Evolutionary conservation across 2,329 filamentous ascomycete genomes (phyloP).

Genomic region (Xylaria sp.): DNA sequence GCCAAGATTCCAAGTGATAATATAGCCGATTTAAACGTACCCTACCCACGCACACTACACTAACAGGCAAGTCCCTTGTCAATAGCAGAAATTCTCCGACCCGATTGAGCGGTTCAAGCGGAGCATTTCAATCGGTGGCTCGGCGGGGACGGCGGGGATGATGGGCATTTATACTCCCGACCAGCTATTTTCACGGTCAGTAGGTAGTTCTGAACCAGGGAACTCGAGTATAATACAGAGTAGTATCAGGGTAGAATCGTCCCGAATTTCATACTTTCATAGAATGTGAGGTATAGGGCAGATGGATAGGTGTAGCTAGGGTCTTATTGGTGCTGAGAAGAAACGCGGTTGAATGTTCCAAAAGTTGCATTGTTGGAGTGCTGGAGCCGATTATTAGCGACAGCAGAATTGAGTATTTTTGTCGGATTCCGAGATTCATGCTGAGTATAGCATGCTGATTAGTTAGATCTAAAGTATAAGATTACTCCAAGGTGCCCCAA

Average conservation of each 20-base stretch:
- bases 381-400: too few species aligned
- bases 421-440: too few species aligned
- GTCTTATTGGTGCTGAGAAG: background rate
- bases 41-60: background rate
- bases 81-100: constrained; percentile 8
- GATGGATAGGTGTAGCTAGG: background rate
- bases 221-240: background rate
- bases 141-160: background rate
- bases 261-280: background rate
- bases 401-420: too few species aligned
- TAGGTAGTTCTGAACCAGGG: background rate
- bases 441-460: too few species aligned
- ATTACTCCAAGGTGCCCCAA: too few species aligned
- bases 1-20: too few species aligned
- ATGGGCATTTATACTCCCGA: background rate
- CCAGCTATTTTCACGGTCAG: background rate
- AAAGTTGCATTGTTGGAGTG: too few species aligned
- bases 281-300: too few species aligned
- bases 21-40: background rate
- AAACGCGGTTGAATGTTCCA: too few species aligned
- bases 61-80: constrained; percentile 3
- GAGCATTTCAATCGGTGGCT: constrained; percentile 7
- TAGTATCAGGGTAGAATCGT: background rate
- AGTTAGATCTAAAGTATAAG: too few species aligned
- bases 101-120: constrained; percentile 26